Evolutionary conservation across 768 basidiomycete genomes (phyloP), one percentile per base, ranked within the genome.

Genomic region (Boletus speciosus): DNA sequence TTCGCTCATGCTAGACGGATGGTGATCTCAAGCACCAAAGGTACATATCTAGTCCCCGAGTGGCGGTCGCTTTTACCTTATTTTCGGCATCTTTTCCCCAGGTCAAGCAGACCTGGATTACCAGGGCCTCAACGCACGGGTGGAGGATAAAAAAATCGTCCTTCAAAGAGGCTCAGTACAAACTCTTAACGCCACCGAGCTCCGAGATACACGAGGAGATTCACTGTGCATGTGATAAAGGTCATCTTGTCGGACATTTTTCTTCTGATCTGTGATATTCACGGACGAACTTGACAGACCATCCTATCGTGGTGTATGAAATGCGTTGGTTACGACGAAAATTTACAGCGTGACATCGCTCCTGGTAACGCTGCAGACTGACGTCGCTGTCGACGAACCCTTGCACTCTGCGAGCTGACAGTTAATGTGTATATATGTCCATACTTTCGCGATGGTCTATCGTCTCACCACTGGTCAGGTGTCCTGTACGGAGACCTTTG

Each of bases 311-410:
- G 58, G 57, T 47, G 25, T 10, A 61, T 63, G 55, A 57, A 48
- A 52, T 63, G 59, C 11, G 43, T 63, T 23, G 63, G 57, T 23
- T 68, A 58, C 25, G 57, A 68, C 37, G 65, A 64, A 23, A 19
- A 53, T 23, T 64, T 61, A n/a, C 52, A 66, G 43, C 52, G 52
- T 6, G 45, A 61, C 35, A 56, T 60, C 5, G 64, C 61, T 15
- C 54, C 49, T 34, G 64, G 56, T 2, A 55, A 57, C 35, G 21
- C 34, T 29, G 37, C 8, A 4, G 14, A 50, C 6, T 66, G 42
- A 55, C 25, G 16, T 43, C n/a, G 4, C 5, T 10, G 5, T 27
- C 32, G 23, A 35, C 9, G 7, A 23, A 21, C 19, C 14, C 16
- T 15, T 16, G 16, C n/a, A 29, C 9, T 5, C 6, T 16, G 31